These are phyloP conservation scores for Penicillium desertorum DNA, from an alignment of 495 filamentous ascomycete species.

Conservation along the genomic window DNA sequence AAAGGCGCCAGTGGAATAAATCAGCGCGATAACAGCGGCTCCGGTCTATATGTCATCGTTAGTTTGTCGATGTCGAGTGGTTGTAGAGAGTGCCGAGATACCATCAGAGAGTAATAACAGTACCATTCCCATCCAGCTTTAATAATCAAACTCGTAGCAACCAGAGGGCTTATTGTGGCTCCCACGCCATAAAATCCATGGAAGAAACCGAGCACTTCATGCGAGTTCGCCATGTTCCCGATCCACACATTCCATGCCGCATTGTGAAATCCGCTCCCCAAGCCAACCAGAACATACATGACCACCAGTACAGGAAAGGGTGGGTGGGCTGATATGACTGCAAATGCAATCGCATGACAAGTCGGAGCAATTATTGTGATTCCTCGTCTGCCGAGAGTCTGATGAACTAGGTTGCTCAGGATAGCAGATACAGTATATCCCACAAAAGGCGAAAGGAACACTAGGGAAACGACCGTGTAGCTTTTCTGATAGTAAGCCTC, in stretches of 20 bases:
- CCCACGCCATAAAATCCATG: constrained; percentile 61
- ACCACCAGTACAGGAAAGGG: constrained; percentile 57
- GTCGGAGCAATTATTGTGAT: constrained; percentile 62
- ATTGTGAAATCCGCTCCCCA: constrained; percentile 58
- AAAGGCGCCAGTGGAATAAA: constrained; percentile 56
- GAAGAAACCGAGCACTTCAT: constrained; percentile 55
- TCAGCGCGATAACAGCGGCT: constrained; percentile 55
- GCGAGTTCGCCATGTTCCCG: constrained; percentile 56
- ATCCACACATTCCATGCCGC: constrained; percentile 63
- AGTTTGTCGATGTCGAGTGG: neutral
- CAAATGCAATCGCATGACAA: constrained; percentile 60
- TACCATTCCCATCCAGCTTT: constrained; percentile 53
- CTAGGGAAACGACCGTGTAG: constrained; percentile 55
- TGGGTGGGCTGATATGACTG: constrained; percentile 54
- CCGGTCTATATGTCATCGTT: constrained; percentile 47
- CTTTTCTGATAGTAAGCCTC: constrained; percentile 54
- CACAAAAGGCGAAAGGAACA: constrained; percentile 59
- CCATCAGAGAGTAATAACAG: constrained; percentile 59
- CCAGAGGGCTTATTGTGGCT: constrained; percentile 51
- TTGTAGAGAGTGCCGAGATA: constrained; percentile 2
- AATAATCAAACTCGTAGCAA: constrained; percentile 56
- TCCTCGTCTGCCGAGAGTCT: constrained; percentile 66
- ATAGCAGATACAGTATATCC: constrained; percentile 56
- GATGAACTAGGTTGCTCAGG: constrained; percentile 53
- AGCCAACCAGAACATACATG: constrained; percentile 54